phyloP scores from a whole-genome alignment of 768 basidiomycete species.

The Leucocoprinus birnbaumii region DNA sequence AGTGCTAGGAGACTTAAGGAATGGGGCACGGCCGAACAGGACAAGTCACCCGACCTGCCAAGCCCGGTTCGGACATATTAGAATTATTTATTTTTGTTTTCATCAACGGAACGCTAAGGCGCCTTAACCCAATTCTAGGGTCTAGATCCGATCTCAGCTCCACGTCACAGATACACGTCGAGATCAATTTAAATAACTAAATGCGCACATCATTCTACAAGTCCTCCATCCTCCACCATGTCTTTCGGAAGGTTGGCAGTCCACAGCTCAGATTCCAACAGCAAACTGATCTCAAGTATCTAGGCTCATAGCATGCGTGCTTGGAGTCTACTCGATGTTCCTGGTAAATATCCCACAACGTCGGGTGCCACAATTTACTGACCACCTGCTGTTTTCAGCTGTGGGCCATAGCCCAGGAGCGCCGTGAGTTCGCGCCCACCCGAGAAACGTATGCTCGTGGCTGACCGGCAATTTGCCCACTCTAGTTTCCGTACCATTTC shows the following conservation, averaged over 20 bases:
- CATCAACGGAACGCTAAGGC: slow-evolving; percentile 10
- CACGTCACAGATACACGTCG: slow-evolving; percentile 5
- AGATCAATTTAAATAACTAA: background rate
- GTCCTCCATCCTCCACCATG: slow-evolving; percentile 18
- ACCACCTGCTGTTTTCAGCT: slow-evolving; percentile 38
- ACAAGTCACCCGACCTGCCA: slow-evolving; percentile 10
- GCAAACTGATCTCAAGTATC: background rate
- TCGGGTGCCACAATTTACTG: slow-evolving; percentile 1
- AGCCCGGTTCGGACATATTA: slow-evolving; percentile 7
- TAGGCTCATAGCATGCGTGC: slow-evolving; percentile 73
- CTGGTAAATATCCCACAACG: slow-evolving; percentile 47
- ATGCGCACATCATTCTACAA: background rate
- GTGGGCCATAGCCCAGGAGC: slow-evolving; percentile 94
- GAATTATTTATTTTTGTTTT: slow-evolving; percentile 10
- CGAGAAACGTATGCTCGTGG: slow-evolving; percentile 1
- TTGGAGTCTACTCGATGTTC: slow-evolving; percentile 93
- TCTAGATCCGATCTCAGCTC: slow-evolving; percentile 10
- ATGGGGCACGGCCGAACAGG: slow-evolving; percentile 2
- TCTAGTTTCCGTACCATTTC: slow-evolving; percentile 82
- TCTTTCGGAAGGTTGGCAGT: slow-evolving; percentile 26
- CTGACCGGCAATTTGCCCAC: background rate
- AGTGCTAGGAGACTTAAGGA: background rate
- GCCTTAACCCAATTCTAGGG: slow-evolving; percentile 4
- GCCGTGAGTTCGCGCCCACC: slow-evolving; percentile 49
- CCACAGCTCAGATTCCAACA: background rate